Evolutionary conservation across 495 filamentous ascomycete genomes (phyloP), one percentile per base, ranked within the genome.

Genomic region (Penicillium salamii): DNA sequence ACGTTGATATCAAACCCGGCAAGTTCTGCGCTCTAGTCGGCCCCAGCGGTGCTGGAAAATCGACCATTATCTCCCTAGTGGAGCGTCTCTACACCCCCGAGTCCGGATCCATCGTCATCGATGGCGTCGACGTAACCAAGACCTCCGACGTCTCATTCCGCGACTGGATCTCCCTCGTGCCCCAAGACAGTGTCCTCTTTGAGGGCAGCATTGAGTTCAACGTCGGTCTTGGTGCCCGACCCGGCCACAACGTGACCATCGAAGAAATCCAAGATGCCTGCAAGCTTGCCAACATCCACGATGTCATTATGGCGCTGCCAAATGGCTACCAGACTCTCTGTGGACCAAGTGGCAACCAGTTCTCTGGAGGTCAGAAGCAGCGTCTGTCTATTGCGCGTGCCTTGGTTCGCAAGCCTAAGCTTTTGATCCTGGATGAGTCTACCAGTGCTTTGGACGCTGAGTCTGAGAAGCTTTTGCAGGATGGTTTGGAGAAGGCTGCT

Each of bases 351-450:
- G 86, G 86, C 3, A 72, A 78, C 12, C 24, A 72, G 34, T 77
- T 95, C 42, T 87, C 82, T 1, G 89, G 88, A 4, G 89, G 88
- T 1, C 89, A 95, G 66, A 83, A 82, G 58, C 89, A 92, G 61
- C 72, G 88, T 12, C 63, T 95, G 14, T 78, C 85, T 1, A 87
- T 95, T 42, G 89, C 89, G 2, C 68, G 89, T 17, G 88, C 89
- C 0, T 69, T 92, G 20, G 79, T 95, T 8, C 79, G 88, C 9
- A 78, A 86, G 37, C 88, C 89, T 3, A 69, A 75, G 37, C 68
- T 92, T 23, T 63, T 92, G 52, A 67, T 95, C 24, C 72, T 95
- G 2, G 89, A 95, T 56, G 89, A 95, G 65, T 85, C 88, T 1
- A 92, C 89, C 5, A 81, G 76, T 34, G 81, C 82, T n/a, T 69